A percentile compares a stretch with the other conserved stretches of the same genome.
Conservation (phyloP, 2,329 filamentous ascomycete species). For the Clarireedia sp. region DNA sequence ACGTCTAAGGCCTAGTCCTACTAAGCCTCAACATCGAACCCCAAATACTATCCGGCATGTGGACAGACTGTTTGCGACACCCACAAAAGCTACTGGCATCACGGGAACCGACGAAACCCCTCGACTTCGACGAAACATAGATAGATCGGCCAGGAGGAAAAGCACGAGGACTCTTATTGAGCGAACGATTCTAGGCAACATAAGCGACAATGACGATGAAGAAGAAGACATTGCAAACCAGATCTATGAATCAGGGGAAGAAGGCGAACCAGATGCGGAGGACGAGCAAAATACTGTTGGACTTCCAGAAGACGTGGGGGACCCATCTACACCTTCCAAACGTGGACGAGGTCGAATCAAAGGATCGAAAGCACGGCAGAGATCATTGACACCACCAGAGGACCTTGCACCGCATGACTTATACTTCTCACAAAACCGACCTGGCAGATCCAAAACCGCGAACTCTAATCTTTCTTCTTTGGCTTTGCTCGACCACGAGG, state of each 20-base stretch:
- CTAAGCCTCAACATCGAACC: conserved; percentile 13
- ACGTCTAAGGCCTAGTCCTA: background rate
- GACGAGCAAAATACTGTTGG: conserved; percentile 26
- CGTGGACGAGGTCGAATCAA: conserved; percentile 38
- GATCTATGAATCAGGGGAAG: conserved; percentile 54
- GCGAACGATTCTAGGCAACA: conserved; percentile 53
- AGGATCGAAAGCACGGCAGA: conserved; percentile 41
- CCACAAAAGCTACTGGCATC: conserved; percentile 17
- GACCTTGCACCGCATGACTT: conserved; percentile 81
- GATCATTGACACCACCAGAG: conserved; percentile 52
- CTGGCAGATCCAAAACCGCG: conserved; percentile 74
- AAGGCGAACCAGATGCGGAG: conserved; percentile 33
- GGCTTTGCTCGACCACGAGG: conserved; percentile 76
- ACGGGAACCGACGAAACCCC: conserved; percentile 20
- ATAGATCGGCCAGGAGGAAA: conserved; percentile 81
- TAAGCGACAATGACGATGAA: conserved; percentile 64
- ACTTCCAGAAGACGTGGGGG: conserved; percentile 27
- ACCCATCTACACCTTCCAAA: conserved; percentile 44
- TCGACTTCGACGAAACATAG: conserved; percentile 40
- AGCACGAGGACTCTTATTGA: conserved; percentile 71
- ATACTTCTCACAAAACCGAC: conserved; percentile 89
- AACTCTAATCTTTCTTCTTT: conserved; percentile 73
- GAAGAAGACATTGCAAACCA: conserved; percentile 60
- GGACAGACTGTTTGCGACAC: conserved; percentile 27
- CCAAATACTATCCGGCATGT: conserved; percentile 17